A percentile compares a stretch with the other conserved stretches of the same genome.
phyloP scores from a whole-genome alignment of 2,329 filamentous ascomycete genomes.

The Cladosporium halotolerans region DNA sequence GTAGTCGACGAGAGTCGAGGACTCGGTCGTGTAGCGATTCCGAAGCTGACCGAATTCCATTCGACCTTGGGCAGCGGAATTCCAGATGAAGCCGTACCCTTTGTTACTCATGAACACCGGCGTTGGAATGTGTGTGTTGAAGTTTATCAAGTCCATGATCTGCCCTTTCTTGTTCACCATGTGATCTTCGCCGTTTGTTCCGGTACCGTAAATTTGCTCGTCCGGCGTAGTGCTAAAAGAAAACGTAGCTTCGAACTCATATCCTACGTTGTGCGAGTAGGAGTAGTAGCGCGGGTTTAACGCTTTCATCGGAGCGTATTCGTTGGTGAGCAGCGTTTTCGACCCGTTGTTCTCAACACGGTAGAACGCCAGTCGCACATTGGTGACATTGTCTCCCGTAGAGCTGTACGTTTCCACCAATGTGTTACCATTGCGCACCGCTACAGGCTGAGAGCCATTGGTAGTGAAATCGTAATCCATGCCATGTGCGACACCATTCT shows the following conservation, averaged over 20 bases:
- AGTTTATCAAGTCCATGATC: conserved; percentile 28
- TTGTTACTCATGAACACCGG: conserved; percentile 27
- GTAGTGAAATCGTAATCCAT: conserved; percentile 30
- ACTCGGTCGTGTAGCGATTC: conserved; percentile 24
- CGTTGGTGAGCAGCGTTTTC: conserved; percentile 33
- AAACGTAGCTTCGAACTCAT: conserved; percentile 33
- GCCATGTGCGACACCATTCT: conserved; percentile 28
- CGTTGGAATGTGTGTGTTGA: conserved; percentile 29
- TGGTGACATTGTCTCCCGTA: conserved; percentile 26
- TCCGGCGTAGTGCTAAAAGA: conserved; percentile 32
- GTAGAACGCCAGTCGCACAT: conserved; percentile 33
- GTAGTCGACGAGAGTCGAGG: conserved; percentile 29
- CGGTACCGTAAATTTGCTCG: conserved; percentile 30
- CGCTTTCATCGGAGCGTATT: conserved; percentile 30
- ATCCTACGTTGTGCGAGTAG: conserved; percentile 29
- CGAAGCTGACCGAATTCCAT: conserved; percentile 27
- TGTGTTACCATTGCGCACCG: conserved; percentile 34
- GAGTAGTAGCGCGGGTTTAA: conserved; percentile 33
- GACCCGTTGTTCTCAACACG: conserved; percentile 30
- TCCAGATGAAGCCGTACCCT: conserved; percentile 30
- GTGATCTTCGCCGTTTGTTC: conserved; percentile 26
- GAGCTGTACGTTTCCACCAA: conserved; percentile 30
- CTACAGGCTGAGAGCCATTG: conserved; percentile 27
- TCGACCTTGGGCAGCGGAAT: conserved; percentile 25
- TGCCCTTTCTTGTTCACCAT: conserved; percentile 30